Evolutionary conservation across 441 rosid species (phyloP), one percentile per base, ranked within the genome.

Genomic region (Pelargonium cotyledonis): DNA sequence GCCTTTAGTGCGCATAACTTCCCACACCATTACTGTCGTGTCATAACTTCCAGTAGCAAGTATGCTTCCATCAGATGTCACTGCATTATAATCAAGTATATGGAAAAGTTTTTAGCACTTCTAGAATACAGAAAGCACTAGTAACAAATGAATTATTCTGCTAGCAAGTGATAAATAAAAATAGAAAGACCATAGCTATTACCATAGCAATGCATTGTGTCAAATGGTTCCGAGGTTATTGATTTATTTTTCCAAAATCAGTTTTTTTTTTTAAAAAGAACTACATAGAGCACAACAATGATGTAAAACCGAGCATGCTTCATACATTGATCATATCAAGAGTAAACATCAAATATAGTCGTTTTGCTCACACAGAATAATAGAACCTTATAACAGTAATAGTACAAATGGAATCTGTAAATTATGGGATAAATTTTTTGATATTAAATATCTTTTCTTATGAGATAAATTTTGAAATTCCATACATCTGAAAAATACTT

Each of bases 41-140:
- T 95, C 99, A 38, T 86, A 88, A 86, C 99, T 95, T 84, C 99
- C 99, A 73, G 98, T 95, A 51, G 95, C 99, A 79, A 95, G 89
- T 73, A 92, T 73, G 70, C 86, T 82, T 67, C 97, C 91, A 79
- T 95, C 99, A 78, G 88, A 85, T 55, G 95, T 81, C 79, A 88
- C 98, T 92, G 91, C 82, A 88, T 79, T 58, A 80, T 66, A 61
- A 73, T 79, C 6, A 3, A 68, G 76, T 68, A 19, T 68, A 77
- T 55, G n/a, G 70, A 57, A 63, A 61, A 75, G 19, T 5, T 44
- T 63, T 62, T 8, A 74, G 65, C 68, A 57, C 0, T 67, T n/a
- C 63, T 55, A 66, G 67, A 41, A 41, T 38, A 70, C 26, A 64
- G 26, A 21, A 14, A 63, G 19, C 64, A 67, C 55, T 26, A 51